Conservation (phyloP, 176 grass and related monocot species). For the Lolium perenne region DNA sequence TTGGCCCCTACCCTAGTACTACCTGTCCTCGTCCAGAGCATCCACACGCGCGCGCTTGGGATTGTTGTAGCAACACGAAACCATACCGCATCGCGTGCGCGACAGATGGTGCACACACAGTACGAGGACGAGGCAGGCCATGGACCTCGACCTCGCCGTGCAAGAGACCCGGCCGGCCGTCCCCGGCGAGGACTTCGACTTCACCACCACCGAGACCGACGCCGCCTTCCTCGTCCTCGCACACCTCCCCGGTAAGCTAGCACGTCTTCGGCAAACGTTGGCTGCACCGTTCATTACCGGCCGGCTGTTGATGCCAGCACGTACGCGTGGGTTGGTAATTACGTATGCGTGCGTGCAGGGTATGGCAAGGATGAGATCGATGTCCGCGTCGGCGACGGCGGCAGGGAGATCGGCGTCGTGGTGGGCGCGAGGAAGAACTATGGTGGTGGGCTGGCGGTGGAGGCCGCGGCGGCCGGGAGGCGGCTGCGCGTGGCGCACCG, state of each 20-base stretch:
- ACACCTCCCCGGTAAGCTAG: slow-evolving; percentile 70
- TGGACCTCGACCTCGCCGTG: slow-evolving; percentile 78
- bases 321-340: neutral
- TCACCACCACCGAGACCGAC: slow-evolving; percentile 65
- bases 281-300: neutral
- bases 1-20: neutral
- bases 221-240: slow-evolving; percentile 73
- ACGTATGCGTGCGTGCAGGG: slow-evolving; percentile 38
- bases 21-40: neutral
- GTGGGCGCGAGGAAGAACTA: slow-evolving; percentile 48
- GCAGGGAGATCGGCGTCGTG: slow-evolving; percentile 55
- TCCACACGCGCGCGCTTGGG: neutral
- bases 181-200: slow-evolving; percentile 58
- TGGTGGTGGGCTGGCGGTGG: slow-evolving; percentile 42
- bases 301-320: neutral
- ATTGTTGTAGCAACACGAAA: slow-evolving; percentile 11
- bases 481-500: slow-evolving; percentile 52
- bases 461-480: slow-evolving; percentile 43
- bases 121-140: slow-evolving; percentile 27
- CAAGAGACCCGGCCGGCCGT: slow-evolving; percentile 25
- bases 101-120: neutral
- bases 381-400: slow-evolving; percentile 51
- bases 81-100: neutral
- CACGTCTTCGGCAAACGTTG: neutral
- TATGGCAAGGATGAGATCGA: slow-evolving; percentile 72